Evolutionary conservation across 176 grass and related monocot genomes (phyloP), one percentile per base, ranked within the genome.

Genomic region (Saccharum spontaneum): DNA sequence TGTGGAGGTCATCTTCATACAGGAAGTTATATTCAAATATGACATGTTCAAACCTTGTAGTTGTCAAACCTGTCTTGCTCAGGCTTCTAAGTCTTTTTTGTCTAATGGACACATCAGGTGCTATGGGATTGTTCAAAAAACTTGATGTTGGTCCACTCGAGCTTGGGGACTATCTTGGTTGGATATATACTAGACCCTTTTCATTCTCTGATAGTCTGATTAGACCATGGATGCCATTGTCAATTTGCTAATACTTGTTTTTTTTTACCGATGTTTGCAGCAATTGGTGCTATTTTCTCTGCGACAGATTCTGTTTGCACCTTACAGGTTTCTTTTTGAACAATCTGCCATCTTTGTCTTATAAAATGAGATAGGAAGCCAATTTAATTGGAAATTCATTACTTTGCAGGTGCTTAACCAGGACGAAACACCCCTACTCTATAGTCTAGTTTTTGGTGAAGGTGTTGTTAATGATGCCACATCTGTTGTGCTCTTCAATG

Each of bases 231-330:
- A 70, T 75, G 31, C 49, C 59, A 55, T 79, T 85, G 26, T 23
- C 81, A 68, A 46, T 73, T 69, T 30, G 46, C 55, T 89, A 28
- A 81, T 73, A 50, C 23, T 28, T 79, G 40, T 85, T 41, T 45
- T 79, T 57, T 40, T 7, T 57, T 85, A 67, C 55, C 50, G 33
- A 49, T 87, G 71, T 75, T 46, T 63, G 28, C 85, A 98, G 96
- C 96, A 79, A 98, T 98, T 83, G 95, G 95, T 18, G 92, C 93
- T 66, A 98, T 98, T 73, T 95, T 98, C 77, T 94, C 95, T 30
- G 93, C 95, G n/a, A 98, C 95, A 80, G 93, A 98, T 87, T 98
- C 95, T 85, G 95, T 98, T 92, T 98, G 95, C 87, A 98, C 95
- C 50, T 92, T 98, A 75, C 95, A 98, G 95, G 95, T 98, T 44